Percentiles rank a stretch among this genome's conserved stretches.
These are phyloP conservation scores for Suhomyces xylopsoci DNA, from an alignment of 805 yeast genomes.

Conservation along the genomic window DNA sequence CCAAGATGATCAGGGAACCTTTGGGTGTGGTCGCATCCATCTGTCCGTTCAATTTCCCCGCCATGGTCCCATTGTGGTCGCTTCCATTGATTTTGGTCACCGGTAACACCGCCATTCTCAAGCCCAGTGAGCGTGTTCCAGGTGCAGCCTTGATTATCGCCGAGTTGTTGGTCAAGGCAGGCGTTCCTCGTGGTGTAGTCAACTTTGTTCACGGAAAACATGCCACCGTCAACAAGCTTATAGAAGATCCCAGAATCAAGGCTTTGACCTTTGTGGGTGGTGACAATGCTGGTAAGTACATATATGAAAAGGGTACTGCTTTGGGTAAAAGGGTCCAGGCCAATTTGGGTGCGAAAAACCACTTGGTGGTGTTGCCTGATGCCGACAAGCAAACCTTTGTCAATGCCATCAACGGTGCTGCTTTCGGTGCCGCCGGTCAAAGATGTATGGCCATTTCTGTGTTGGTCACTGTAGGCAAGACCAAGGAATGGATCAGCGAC, in stretches of 20 bases:
- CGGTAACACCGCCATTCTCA: slow-evolving; percentile 65
- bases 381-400: slow-evolving; percentile 63
- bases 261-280: slow-evolving; percentile 80
- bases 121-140: slow-evolving; percentile 74
- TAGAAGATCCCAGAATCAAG: slow-evolving; percentile 70
- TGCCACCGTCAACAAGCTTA: slow-evolving; percentile 65
- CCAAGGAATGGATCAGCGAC: slow-evolving; percentile 61
- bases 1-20: slow-evolving; percentile 71
- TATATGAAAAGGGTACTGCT: slow-evolving; percentile 60
- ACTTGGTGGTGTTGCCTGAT: slow-evolving; percentile 69
- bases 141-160: slow-evolving; percentile 75
- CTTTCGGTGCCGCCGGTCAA: slow-evolving; percentile 84
- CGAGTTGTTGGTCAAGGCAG: slow-evolving; percentile 68
- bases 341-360: slow-evolving; percentile 78
- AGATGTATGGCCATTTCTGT: slow-evolving; percentile 79
- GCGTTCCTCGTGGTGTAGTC: slow-evolving; percentile 71
- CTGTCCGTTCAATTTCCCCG: slow-evolving; percentile 81
- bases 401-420: slow-evolving; percentile 68
- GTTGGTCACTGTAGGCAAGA: slow-evolving; percentile 66
- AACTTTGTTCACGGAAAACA: slow-evolving; percentile 73
- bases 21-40: slow-evolving; percentile 76
- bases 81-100: slow-evolving; percentile 62
- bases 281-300: slow-evolving; percentile 74
- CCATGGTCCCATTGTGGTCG: slow-evolving; percentile 75
- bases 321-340: slow-evolving; percentile 76